Evolutionary conservation across 257 asterid genomes (phyloP).

Genomic region (Avicennia marina): DNA sequence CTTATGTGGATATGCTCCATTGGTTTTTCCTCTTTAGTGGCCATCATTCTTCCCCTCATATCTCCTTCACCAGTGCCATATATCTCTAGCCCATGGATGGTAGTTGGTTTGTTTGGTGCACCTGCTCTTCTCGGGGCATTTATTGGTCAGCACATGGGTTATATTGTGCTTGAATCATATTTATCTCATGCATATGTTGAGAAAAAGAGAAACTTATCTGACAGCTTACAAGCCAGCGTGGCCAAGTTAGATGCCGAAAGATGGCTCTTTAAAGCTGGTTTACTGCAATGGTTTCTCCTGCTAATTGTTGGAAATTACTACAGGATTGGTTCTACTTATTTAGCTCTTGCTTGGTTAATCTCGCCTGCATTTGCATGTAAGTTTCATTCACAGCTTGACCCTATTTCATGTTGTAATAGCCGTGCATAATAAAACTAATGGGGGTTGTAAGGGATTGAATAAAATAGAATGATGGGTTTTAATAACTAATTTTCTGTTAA

Average conservation of each 20-base stretch:
- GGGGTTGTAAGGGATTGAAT: background rate
- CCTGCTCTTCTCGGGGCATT: slow-evolving; percentile 95
- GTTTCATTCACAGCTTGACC: slow-evolving; percentile 25
- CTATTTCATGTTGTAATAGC: slow-evolving; percentile 1
- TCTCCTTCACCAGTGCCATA: slow-evolving; percentile 81
- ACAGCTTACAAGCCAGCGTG: slow-evolving; percentile 35
- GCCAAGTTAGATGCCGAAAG: slow-evolving; percentile 95
- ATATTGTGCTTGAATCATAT: slow-evolving; percentile 41
- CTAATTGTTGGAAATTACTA: slow-evolving; percentile 63
- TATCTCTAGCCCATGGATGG: slow-evolving; percentile 76
- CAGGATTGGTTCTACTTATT: slow-evolving; percentile 68
- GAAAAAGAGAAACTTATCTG: slow-evolving; percentile 46
- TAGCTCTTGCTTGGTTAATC: slow-evolving; percentile 83
- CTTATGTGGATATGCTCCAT: slow-evolving; percentile 85
- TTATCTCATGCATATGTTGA: slow-evolving; percentile 35
- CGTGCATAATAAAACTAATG: background rate
- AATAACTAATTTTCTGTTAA: no score
- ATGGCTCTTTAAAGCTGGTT: slow-evolving; percentile 88
- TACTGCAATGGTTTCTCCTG: slow-evolving; percentile 76
- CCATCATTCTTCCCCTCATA: slow-evolving; percentile 57
- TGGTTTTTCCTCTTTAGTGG: slow-evolving; percentile 45
- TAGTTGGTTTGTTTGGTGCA: slow-evolving; percentile 70
- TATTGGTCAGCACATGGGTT: slow-evolving; percentile 84
- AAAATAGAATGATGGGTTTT: background rate
- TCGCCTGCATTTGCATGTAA: slow-evolving; percentile 97